Evolutionary conservation across 495 filamentous ascomycete species (phyloP).

Genomic region (Trichoderma virens): DNA sequence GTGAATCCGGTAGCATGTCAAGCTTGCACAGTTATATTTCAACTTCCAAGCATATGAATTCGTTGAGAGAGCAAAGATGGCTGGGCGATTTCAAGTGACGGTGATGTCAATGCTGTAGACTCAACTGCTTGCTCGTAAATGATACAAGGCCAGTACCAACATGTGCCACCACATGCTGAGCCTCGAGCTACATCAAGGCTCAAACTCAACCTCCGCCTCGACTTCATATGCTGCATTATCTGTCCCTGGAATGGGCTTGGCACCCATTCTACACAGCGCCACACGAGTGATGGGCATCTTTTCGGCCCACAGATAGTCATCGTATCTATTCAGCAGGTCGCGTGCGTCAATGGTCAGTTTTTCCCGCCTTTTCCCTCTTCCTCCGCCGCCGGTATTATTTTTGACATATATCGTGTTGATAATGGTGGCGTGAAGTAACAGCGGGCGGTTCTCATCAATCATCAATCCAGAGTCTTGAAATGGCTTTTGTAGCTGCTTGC

Average conservation of each 20-base stretch:
- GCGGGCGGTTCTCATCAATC: conserved; percentile 49
- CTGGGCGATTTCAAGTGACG: too few species aligned
- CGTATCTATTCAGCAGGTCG: conserved; percentile 42
- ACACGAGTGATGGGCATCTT: conserved; percentile 54
- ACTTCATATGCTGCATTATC: conserved; percentile 45
- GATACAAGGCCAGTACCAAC: too few species aligned
- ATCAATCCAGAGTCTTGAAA: conserved; percentile 62
- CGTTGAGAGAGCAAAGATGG: too few species aligned
- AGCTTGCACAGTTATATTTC: too few species aligned
- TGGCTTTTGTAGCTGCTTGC: conserved; percentile 46
- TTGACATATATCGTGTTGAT: conserved; percentile 80
- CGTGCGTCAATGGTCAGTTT: conserved; percentile 46
- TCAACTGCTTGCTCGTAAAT: too few species aligned
- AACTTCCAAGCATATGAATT: too few species aligned
- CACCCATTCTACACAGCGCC: conserved; percentile 72
- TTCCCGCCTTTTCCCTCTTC: conserved; percentile 27
- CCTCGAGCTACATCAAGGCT: background rate
- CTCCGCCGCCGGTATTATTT: conserved; percentile 20
- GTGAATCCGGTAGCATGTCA: too few species aligned
- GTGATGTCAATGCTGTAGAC: too few species aligned
- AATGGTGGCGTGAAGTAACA: conserved; percentile 78
- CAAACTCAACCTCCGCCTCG: conserved; percentile 38
- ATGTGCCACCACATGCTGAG: background rate
- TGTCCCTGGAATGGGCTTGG: conserved; percentile 46
- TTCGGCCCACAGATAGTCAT: conserved; percentile 53